phyloP scores from a whole-genome alignment of 148 eudicot genomes.

The Amaranthus palmeri region DNA sequence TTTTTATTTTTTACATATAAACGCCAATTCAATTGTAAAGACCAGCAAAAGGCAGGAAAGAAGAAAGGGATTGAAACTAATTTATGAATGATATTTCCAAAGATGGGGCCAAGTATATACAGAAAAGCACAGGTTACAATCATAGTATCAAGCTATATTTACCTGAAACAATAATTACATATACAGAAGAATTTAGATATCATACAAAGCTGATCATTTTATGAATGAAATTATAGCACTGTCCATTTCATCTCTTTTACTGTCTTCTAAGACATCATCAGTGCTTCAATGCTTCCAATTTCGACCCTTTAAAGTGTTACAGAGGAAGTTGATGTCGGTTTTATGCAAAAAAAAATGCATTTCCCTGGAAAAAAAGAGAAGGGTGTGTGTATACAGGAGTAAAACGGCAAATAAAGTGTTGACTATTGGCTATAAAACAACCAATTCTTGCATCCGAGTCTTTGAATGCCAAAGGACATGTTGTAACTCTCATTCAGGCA shows the following conservation, averaged over 20 bases:
- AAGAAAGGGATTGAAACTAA: slow-evolving; percentile 15
- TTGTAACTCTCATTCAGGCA: slow-evolving; percentile 21
- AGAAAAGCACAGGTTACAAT: slow-evolving; percentile 22
- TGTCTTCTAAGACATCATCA: not conserved
- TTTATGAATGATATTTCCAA: slow-evolving; percentile 22
- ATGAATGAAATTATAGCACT: slow-evolving; percentile 7
- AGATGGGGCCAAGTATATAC: slow-evolving; percentile 25
- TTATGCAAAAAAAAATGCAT: slow-evolving; percentile 14
- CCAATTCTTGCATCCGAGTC: not conserved
- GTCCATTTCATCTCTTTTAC: slow-evolving; percentile 1
- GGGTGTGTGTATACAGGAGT: slow-evolving; percentile 9
- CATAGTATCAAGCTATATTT: slow-evolving; percentile 10
- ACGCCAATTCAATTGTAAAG: not conserved
- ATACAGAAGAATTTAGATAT: slow-evolving; percentile 24
- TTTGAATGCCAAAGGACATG: slow-evolving; percentile 1
- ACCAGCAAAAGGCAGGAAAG: slow-evolving; percentile 2
- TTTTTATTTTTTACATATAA: no score
- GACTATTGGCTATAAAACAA: not conserved
- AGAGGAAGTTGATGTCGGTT: slow-evolving; percentile 6
- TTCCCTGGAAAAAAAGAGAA: slow-evolving; percentile 13
- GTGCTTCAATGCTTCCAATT: not conserved
- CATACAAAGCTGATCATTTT: slow-evolving; percentile 20
- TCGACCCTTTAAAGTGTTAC: not conserved
- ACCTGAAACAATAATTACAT: slow-evolving; percentile 23
- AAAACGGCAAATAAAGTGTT: slow-evolving; percentile 12